Base-by-base conservation (phyloP, 2,329 filamentous ascomycete genomes). In the Ophiosphaerella narmari region DNA sequence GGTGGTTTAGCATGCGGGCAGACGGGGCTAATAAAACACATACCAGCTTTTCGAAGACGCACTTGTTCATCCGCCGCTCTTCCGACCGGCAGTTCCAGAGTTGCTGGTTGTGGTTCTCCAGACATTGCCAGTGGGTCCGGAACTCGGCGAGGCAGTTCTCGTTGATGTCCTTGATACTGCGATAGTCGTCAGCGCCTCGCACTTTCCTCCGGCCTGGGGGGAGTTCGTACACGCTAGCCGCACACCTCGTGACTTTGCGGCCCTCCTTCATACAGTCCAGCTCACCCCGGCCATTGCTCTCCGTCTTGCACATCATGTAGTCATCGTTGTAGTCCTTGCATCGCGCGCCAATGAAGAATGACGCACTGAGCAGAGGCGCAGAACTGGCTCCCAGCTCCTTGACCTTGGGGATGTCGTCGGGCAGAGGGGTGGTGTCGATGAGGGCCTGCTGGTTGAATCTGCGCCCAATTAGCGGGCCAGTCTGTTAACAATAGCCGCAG, bases 261-360 rank as follows among this genome's bases (percentile, higher is more conserved):
- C 94, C 94, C 80, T 99, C 94, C 82, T 90, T 93, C 83, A 99
- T 79, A 78, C 94, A 99, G 64, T 96, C 90, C 58, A 95, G 77
- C 81, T 99, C 94, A 74, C 91, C 94, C 76, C 85, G 86, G 67
- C 94, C 94, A 57, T 90, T 88, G 68, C 91, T 87, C 78, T 97
- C 91, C 64, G 85, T 90, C 87, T 99, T 99, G 88, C 94, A 99
- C 81, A 96, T 90, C 93, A 99, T 99, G 80, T 89, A 99, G 79
- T 99, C 94, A 81, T 99, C 94, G 78, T 97, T 97, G 83, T 92
- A 99, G 50, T 89, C 82, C 74, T 85, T 88, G 86, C 94, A 99
- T 72, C 93, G 88, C 62, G 91, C 92, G 58, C 94, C 94, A 73
- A 99, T 99, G 77, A 97, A 99, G 83, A 90, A 99, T 44, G 91